Evolutionary conservation across 768 basidiomycete genomes (phyloP).

Genomic region (Pleurotus citrinopileatus): DNA sequence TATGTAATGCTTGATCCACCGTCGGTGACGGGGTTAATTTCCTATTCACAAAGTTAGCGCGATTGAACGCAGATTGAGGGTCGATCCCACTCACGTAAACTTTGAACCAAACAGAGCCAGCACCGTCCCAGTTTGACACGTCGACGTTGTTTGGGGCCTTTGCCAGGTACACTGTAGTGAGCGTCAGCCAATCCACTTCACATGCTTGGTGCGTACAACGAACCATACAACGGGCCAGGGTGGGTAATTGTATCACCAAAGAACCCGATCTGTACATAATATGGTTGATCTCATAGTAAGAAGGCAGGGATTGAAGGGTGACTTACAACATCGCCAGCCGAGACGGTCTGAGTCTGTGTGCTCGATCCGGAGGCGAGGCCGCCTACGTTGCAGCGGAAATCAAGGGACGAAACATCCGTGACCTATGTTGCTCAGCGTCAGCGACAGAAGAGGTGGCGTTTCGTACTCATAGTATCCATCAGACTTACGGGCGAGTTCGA

Average conservation of each 20-base stretch:
- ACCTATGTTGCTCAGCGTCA: constrained; percentile 25
- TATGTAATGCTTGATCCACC: constrained; percentile 43
- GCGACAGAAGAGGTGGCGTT: neutral
- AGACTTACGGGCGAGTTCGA: constrained; percentile 33
- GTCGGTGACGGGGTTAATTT: constrained; percentile 43
- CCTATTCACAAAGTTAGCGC: neutral
- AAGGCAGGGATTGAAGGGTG: neutral
- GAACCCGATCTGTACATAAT: constrained; percentile 37
- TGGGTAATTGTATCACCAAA: constrained; percentile 42
- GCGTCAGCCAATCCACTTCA: constrained; percentile 10
- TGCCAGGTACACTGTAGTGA: constrained; percentile 29
- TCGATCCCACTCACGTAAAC: constrained; percentile 12
- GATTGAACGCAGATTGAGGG: no score
- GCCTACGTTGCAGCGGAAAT: constrained; percentile 45
- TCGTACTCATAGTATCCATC: neutral
- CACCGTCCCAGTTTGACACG: constrained; percentile 37
- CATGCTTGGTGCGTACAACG: neutral
- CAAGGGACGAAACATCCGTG: constrained; percentile 40
- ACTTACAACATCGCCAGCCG: constrained; percentile 33
- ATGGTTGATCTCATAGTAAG: neutral
- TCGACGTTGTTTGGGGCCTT: constrained; percentile 34
- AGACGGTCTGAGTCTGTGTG: constrained; percentile 35
- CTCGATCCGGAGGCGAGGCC: constrained; percentile 27
- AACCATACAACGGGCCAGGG: constrained; percentile 33
- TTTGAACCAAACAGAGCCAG: constrained; percentile 48